Evolutionary conservation across 768 basidiomycete species (phyloP).

Genomic region (Neoboletus magnificus): DNA sequence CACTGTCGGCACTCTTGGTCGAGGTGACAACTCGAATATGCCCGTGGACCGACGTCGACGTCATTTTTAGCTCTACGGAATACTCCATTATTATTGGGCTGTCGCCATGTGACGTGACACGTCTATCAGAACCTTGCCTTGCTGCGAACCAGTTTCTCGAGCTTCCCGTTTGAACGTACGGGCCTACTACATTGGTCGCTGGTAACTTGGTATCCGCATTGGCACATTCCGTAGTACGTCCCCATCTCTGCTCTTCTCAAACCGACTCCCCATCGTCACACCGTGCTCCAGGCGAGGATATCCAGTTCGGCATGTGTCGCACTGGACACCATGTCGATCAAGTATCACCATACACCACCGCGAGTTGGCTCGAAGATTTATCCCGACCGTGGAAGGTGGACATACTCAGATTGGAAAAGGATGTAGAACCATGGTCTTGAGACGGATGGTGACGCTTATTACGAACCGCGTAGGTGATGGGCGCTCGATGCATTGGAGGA

Average conservation of each 20-base stretch:
- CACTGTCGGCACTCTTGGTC: not conserved
- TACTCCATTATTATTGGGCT: not conserved
- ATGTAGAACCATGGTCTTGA: not conserved
- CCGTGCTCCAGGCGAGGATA: not conserved
- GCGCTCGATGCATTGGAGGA: not conserved
- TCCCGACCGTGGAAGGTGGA: not conserved
- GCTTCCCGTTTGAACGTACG: not conserved
- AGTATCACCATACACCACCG: not conserved
- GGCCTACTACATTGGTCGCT: not conserved
- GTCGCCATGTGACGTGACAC: not conserved
- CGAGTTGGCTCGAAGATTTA: not conserved
- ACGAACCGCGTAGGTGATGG: not conserved
- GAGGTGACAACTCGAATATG: not conserved
- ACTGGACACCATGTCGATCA: not conserved
- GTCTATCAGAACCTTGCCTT: not conserved
- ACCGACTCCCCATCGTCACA: not conserved
- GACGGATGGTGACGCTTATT: not conserved
- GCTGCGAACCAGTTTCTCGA: not conserved
- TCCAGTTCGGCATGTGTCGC: not conserved
- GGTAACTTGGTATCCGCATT: not conserved
- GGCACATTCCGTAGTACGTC: not conserved
- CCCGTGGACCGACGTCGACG: not conserved
- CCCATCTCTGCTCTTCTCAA: not conserved
- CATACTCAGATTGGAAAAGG: not conserved
- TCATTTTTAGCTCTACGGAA: not conserved